Base-by-base conservation (phyloP, 225 moss, liverwort and hornwort species). In the Pseudisothecium myosuroides region DNA sequence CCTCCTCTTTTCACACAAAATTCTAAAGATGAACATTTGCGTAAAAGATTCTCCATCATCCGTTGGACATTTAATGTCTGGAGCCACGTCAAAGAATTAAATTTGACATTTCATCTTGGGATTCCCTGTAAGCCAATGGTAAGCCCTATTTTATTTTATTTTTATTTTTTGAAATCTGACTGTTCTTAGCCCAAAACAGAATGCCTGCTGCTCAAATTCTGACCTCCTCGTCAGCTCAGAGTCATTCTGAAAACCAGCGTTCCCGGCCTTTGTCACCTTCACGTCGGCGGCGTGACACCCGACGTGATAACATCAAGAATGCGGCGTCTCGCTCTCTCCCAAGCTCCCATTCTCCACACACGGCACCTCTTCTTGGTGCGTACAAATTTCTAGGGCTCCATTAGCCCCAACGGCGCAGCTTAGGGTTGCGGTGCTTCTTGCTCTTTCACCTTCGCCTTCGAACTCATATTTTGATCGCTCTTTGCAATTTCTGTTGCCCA, bases 21-120 rank as follows among this genome's bases (percentile, higher is more conserved):
- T 23, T 69, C 14, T 1, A 23, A 39, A 1, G 24, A 39, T 69
- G 14, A 39, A 69, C 24, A 67, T n/a, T n/a, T n/a, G n/a, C n/a
- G n/a, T n/a, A n/a, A 73, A 28, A 1, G 28, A 45, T 73, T 45
- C 17, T 27, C 2, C 2, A 10, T 17, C 3, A 73, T 43, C 10
- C 1, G 16, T 26, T 0, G 0, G 0, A 8, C 15, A 27, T 1
- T 43, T 5, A 15, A 4, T 39, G 8, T 39, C 24, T 15, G 1
- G 5, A 71, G 4, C 11, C 1, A 24, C 13, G 5, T 24, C 26
- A 6, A 3, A 28, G 6, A 28, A 28, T 47, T 23, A 18, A 31
- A 75, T 31, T 27, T 74, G 17, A 47, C 11, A 74, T 29, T 2
- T 47, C 45, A 73, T 47, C 45, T 45, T 45, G 17, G 17, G 45